phyloP scores from a whole-genome alignment of 23 red algal genomes.

The Agarophyton chilense region DNA sequence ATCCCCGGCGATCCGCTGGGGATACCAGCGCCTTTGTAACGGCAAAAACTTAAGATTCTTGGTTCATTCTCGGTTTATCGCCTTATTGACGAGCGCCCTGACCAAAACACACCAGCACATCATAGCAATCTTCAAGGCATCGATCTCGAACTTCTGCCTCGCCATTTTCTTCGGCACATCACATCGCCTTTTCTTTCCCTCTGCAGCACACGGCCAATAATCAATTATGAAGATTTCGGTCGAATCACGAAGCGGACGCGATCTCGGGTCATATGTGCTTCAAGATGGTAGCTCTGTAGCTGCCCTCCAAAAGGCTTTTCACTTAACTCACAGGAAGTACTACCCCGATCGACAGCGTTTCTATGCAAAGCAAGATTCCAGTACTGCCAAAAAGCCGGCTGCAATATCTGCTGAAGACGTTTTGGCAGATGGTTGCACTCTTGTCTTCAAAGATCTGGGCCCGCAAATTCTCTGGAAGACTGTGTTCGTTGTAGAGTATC shows the following conservation, averaged over 20 bases:
- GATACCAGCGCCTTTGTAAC: no score
- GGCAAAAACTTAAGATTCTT: no score
- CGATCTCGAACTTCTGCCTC: no score
- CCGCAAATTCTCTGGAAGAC: slow-evolving; percentile 91
- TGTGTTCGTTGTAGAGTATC: slow-evolving; percentile 93
- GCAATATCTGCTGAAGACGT: slow-evolving; percentile 14
- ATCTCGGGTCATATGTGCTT: slow-evolving; percentile 41
- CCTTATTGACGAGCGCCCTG: no score
- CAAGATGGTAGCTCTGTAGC: slow-evolving; percentile 13
- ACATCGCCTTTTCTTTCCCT: not conserved
- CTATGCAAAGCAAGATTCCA: slow-evolving; percentile 19
- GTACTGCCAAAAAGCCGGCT: slow-evolving; percentile 14
- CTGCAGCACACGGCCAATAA: not conserved
- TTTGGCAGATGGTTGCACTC: slow-evolving; percentile 34
- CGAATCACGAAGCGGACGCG: slow-evolving; percentile 26
- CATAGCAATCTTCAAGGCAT: no score
- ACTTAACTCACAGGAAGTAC: slow-evolving; percentile 21
- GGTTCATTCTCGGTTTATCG: no score
- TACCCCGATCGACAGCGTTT: slow-evolving; percentile 73
- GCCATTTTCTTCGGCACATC: no score
- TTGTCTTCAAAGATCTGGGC: slow-evolving; percentile 91
- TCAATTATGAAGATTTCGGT: slow-evolving; percentile 53
- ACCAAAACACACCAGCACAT: no score
- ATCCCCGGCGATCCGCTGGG: no score
- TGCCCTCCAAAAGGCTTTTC: slow-evolving; percentile 36